Evolutionary conservation across 768 basidiomycete species (phyloP), one percentile per base, ranked within the genome.

Genomic region (Tylopilus sp.): DNA sequence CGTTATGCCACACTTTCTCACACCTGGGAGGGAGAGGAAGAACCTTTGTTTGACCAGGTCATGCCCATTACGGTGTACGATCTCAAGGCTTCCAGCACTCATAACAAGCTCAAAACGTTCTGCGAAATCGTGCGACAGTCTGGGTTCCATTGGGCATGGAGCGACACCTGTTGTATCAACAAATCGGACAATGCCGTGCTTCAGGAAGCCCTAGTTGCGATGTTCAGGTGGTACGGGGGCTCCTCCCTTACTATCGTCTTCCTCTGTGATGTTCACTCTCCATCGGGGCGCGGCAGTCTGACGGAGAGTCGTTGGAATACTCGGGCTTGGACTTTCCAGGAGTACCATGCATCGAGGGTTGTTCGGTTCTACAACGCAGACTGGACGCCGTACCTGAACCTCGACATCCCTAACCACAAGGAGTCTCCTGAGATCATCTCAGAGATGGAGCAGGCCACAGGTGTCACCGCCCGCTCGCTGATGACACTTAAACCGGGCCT

Each of bases 181-280:
- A 35, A 35, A 35, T 15, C 33, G 33, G 33, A 35, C 15, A 13
- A 35, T 17, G 33, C 17, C 11, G 31, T 31, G 12, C 31, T 31
- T 28, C 28, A 55, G 13, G 48, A 55, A 15, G 40, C 53, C 0
- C 25, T 54, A 15, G 47, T 54, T 1, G 20, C 52, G 21, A 44
- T 56, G 52, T 56, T 48, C 40, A 44, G 25, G 23, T 57, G 56
- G 56, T 57, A 55, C 13, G 10, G 31, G 4, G 48, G 53, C 15
- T 55, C 56, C 1, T 20, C 46, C 10, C 0, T 47, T 33, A 56
- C 50, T 0, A 31, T 57, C 3, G 11, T 57, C 20, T 36, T 28
- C 7, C 41, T 43, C 33, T 41, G 23, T 36, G 41, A 25, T 1
- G 48, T 48, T 13, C 39, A 28, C 47, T 48, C 47, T 18, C 39